Percentiles rank a stretch among this genome's conserved stretches.
phyloP scores from a whole-genome alignment of 2,329 filamentous ascomycete genomes.

The Fusarium tuaranense region DNA sequence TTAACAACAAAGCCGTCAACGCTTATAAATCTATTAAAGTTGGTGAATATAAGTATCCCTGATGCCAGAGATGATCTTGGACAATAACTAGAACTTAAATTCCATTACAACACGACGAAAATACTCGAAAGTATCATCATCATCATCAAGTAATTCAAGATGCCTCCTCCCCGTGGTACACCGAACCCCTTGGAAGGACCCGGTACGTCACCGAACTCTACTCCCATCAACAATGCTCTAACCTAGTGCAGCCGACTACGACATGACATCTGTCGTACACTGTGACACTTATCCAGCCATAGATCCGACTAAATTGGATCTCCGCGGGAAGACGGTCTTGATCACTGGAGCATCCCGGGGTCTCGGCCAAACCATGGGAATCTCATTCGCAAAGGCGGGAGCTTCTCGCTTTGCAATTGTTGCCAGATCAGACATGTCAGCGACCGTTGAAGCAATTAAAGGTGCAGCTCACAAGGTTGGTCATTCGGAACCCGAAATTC shows the following conservation, averaged over 20 bases:
- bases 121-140: background rate
- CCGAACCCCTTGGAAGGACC: background rate
- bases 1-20: background rate
- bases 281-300: slow-evolving; percentile 61
- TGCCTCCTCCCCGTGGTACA: background rate
- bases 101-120: background rate
- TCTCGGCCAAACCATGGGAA: slow-evolving; percentile 63
- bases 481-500: slow-evolving; percentile 47
- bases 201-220: background rate
- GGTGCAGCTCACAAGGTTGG: slow-evolving; percentile 49
- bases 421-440: slow-evolving; percentile 59
- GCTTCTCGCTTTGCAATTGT: slow-evolving; percentile 63
- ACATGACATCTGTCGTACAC: background rate
- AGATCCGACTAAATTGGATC: slow-evolving; percentile 53
- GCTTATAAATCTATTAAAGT: background rate
- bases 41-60: background rate
- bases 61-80: background rate
- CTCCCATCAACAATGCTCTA: background rate
- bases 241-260: background rate
- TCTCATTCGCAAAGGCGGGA: slow-evolving; percentile 66
- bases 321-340: slow-evolving; percentile 55
- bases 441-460: slow-evolving; percentile 48
- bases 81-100: background rate
- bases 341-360: slow-evolving; percentile 68
- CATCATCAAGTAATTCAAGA: background rate